Base-by-base conservation (phyloP, 2,329 filamentous ascomycete species). In the Tolypocladium paradoxum region DNA sequence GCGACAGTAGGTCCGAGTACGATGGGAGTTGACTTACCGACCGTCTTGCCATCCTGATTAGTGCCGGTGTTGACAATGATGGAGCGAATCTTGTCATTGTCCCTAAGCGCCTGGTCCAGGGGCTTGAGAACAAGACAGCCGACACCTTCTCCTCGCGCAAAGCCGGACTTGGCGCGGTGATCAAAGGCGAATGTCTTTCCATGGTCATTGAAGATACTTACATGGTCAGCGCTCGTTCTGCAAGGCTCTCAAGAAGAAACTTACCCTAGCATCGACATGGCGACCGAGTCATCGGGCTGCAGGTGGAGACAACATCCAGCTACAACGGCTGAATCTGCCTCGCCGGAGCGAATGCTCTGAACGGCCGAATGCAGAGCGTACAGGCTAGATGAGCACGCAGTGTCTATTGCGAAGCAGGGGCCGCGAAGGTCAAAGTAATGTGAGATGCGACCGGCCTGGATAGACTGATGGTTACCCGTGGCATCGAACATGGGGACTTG, bases 101-200 rank as follows among this genome's bases (percentile, higher is more conserved):
- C 79, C 43, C 62, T 65, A 27, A 82, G 61, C 2, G 82, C 82
- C 54, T 78, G 71, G 35, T 75, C 71, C 0, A 84, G 69, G 1
- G 72, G 74, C 66, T 85, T 85, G 14, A 85, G 62, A 12, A 84
- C 62, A 3, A 85, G 58, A 49, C 76, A 70, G 7, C 70, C 78
- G 22, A 76, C 73, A 4, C 81, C 82, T 58, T 85, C 82, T 9
- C 80, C 83, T 11, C 82, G 74, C 0, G 76, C 81, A 58, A 83
- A 87, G 0, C 83, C 84, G 38, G 33, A 58, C 22, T 62, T 47
- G 49, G 61, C 62, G 53, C 62, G 49, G 54, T 65, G 55, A 58
- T 68, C 55, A 34, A 61, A 58, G 38, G 77, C 76, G 49, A 72
- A 74, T 16, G 74, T 81, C 37, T 74, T 70, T 1, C 78, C 78